Evolutionary conservation across 257 asterid species (phyloP), one percentile per base, ranked within the genome.

Genomic region (Coffea canephora): DNA sequence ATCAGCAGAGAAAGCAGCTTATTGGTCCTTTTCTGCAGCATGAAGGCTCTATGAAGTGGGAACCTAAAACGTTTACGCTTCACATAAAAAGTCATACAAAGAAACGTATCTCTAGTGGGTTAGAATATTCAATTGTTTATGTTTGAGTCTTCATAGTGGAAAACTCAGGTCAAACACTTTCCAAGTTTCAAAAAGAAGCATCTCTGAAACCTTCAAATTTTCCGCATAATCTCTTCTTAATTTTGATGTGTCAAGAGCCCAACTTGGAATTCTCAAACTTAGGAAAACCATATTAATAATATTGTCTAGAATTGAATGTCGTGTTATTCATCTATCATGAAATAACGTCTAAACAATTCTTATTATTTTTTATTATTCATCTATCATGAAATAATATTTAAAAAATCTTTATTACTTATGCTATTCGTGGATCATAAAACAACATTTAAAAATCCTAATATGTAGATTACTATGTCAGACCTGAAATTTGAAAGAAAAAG

Each of bases 141-240:
- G 8, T 46, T 10, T 19, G 49, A 36, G 50, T 74, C 50, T 55
- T 16, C 10, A 36, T 57, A 59, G 52, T 34, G 78, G 78, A 74
- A 74, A 31, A 34, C 68, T 55, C 78, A 55, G 69, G 78, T 74
- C 69, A 74, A 74, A 74, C 50, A 54, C 50, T 73, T 50, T 13
- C 21, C 12, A 21, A 6, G 10, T 59, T 21, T 21, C 25, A 59
- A 21, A 11, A 11, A 21, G 66, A 21, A 23, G 13, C 25, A 19
- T 19, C 25, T 19, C 65, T 34, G 3, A 68, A 14, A 69, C 66
- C 66, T 3, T 55, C 62, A 16, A 55, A 55, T 16, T 21, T 21
- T 59, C 66, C 31, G 7, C 3, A 6, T 59, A 59, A 59, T 59
- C 25, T 59, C 27, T 23, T 59, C 66, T 6, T 59, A 59, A 23